Evolutionary conservation across 306 rosid genomes (phyloP), one percentile per base, ranked within the genome.

Genomic region (Quercus cerris): DNA sequence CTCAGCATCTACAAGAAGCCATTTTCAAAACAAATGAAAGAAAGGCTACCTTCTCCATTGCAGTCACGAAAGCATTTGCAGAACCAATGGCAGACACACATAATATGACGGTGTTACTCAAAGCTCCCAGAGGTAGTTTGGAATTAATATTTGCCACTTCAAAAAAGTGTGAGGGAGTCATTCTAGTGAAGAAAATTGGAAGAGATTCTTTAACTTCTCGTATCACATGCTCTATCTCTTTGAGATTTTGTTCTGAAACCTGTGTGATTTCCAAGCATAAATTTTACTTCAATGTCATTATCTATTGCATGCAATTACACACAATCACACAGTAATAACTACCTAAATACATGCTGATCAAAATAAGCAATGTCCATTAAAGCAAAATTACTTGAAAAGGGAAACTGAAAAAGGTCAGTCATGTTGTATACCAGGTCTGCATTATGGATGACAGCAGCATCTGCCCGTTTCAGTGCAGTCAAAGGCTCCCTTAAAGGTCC

Each of bases 401-500:
- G 68, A 71, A 31, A 44, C 22, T 31, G 10, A 3, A 71, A 19
- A n/a, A 62, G 61, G 70, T 58, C 68, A 56, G 55, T 28, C 73
- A 56, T 71, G 18, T 61, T 71, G 12, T 58, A 71, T 89, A 92
- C 97, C 90, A 92, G 77, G 78, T 94, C 94, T 15, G 94, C 94
- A 57, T 94, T 94, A 86, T 92, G 98, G 74, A 92, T 58, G 58
- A 94, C 88, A 75, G 88, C 90, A 57, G 77, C 84, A 84, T 91
- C 94, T 27, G 98, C 99, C 57, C 90, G 90, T 71, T 64, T 58
- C 70, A 95, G 95, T 5, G 90, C 95, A 66, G 75, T 74, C 79
- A 90, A 82, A 58, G 99, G 90, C 83, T 95, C 99, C 89, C 98
- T 91, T 79, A 95, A 81, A 25, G 99, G 99, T 82, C 99, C 99